phyloP scores from a whole-genome alignment of 495 filamentous ascomycete species.

The Xylaria sp. region DNA sequence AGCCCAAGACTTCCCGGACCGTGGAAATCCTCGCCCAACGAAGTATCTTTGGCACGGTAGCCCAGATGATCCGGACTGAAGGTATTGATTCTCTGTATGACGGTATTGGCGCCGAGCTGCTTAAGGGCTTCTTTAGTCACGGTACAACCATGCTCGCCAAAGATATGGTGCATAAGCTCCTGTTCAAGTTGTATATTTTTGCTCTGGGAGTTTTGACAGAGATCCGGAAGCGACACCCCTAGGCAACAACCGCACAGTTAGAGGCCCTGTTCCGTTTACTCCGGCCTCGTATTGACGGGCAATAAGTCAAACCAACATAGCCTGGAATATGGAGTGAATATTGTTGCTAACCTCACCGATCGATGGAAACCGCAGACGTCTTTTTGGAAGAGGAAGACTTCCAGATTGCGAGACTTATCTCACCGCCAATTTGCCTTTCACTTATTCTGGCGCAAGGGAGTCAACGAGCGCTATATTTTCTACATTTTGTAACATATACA shows the following conservation, averaged over 20 bases:
- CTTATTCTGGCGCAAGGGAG: not conserved
- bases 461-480: not conserved
- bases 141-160: conserved; percentile 92
- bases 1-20: conserved; percentile 28
- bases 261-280: conserved; percentile 21
- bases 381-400: not conserved
- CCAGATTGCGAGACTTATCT: not conserved
- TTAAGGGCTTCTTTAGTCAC: conserved; percentile 87
- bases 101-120: conserved; percentile 75
- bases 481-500: conserved; percentile 1
- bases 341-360: not conserved
- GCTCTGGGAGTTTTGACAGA: conserved; percentile 44
- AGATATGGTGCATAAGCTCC: conserved; percentile 75
- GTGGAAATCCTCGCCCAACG: conserved; percentile 40
- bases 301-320: not conserved
- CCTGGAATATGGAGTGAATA: not conserved
- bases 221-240: conserved; percentile 27
- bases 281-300: conserved; percentile 24
- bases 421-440: not conserved
- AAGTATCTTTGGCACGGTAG: conserved; percentile 68
- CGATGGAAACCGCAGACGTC: not conserved
- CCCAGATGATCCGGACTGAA: conserved; percentile 68
- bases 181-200: conserved; percentile 73
- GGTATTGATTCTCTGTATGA: conserved; percentile 77
- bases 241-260: not conserved